Conservation (phyloP, 192 early-diverging fungal species). For the Helicostylum pulchrum region DNA sequence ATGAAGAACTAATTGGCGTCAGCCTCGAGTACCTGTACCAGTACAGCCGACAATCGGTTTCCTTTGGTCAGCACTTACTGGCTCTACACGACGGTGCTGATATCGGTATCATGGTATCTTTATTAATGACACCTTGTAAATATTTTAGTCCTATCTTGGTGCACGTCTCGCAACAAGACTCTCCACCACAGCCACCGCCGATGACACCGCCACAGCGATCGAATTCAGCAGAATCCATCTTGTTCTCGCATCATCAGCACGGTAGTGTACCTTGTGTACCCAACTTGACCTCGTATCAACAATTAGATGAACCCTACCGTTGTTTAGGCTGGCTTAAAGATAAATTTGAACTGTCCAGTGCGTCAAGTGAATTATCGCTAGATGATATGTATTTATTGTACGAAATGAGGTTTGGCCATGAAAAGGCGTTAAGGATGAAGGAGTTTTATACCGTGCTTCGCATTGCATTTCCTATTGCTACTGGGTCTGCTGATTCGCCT, state of each 20-base stretch:
- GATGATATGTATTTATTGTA: conserved; percentile 50
- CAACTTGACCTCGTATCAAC: conserved; percentile 33
- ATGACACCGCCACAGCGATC: not conserved
- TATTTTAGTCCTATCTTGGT: conserved; percentile 7
- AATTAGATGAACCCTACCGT: conserved; percentile 54
- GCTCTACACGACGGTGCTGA: conserved; percentile 46
- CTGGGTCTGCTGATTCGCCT: not conserved
- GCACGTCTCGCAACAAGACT: not conserved
- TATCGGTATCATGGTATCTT: conserved; percentile 45
- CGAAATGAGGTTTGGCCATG: conserved; percentile 43
- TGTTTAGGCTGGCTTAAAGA: conserved; percentile 56
- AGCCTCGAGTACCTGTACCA: conserved; percentile 70
- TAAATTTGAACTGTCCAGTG: conserved; percentile 42
- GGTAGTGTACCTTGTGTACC: conserved; percentile 22
- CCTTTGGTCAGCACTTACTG: conserved; percentile 41
- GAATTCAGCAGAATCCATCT: not conserved
- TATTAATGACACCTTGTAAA: conserved; percentile 38
- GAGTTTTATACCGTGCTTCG: conserved; percentile 34
- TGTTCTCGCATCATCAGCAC: not conserved
- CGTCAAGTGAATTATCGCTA: conserved; percentile 33
- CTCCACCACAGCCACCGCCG: too few relatives aligned
- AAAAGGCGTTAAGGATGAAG: conserved; percentile 29
- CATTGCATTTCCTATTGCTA: conserved; percentile 33
- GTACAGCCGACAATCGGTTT: conserved; percentile 50
- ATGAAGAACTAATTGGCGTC: conserved; percentile 65